These are phyloP conservation scores for Prunus fruticosa DNA, from an alignment of 306 rosid species.

Conservation along the genomic window DNA sequence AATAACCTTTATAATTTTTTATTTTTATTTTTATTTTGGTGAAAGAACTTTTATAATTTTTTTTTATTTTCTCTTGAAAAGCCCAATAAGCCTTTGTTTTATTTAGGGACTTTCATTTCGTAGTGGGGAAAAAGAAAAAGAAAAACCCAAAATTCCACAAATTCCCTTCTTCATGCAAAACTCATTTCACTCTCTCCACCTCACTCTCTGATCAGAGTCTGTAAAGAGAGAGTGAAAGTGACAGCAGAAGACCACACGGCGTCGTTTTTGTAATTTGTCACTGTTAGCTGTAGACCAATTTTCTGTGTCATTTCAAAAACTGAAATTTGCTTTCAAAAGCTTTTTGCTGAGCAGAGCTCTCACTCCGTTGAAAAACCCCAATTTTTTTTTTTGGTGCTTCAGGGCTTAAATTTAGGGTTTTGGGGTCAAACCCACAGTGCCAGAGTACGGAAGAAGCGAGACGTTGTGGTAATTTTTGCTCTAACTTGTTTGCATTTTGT, in stretches of 20 bases:
- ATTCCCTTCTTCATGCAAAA: neutral
- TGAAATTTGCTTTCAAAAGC: neutral
- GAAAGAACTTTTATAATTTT: neutral
- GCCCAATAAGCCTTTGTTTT: neutral
- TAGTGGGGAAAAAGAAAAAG: too few species aligned
- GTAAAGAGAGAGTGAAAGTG: neutral
- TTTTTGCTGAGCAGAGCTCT: neutral
- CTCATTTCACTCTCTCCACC: neutral
- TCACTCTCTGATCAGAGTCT: neutral
- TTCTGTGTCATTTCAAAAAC: neutral
- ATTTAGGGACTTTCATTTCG: neutral
- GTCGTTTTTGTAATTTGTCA: neutral
- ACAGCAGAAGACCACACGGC: neutral
- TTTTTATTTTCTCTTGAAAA: neutral
- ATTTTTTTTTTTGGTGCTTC: neutral
- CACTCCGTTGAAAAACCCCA: neutral
- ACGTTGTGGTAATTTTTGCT: slow-evolving; percentile 20
- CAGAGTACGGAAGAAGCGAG: neutral
- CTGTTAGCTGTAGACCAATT: neutral
- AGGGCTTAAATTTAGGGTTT: slow-evolving; percentile 18
- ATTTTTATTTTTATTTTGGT: neutral
- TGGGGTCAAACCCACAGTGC: neutral
- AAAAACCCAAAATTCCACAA: neutral
- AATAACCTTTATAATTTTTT: neutral
- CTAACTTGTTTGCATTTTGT: slow-evolving; percentile 1